Conservation (phyloP, 2,329 filamentous ascomycete genomes). For the Rutstroemia sp. region DNA sequence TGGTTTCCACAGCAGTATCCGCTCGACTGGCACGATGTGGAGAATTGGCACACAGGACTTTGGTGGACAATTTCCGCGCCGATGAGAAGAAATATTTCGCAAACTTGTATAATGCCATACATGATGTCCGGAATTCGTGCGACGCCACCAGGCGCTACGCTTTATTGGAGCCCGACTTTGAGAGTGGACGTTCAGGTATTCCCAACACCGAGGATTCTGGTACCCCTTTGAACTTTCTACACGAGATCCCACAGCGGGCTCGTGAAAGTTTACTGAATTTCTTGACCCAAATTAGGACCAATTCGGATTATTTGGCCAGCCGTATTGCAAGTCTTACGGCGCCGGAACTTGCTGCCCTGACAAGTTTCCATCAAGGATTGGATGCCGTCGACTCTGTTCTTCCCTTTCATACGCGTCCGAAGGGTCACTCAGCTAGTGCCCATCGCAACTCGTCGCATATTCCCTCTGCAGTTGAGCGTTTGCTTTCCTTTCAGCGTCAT, state of each 20-base stretch:
- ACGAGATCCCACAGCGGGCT: conserved; percentile 68
- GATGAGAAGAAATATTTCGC: conserved; percentile 76
- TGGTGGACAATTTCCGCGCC: conserved; percentile 70
- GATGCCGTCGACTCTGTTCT: conserved; percentile 80
- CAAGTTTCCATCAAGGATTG: conserved; percentile 69
- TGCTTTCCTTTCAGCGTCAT: conserved; percentile 82
- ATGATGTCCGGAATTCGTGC: conserved; percentile 72
- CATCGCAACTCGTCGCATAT: conserved; percentile 39
- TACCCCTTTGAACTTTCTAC: conserved; percentile 49
- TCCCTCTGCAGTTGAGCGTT: conserved; percentile 67
- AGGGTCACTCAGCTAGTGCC: conserved; percentile 38
- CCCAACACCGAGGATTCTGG: conserved; percentile 33
- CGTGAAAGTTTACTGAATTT: conserved; percentile 72
- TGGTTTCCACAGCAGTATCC: conserved; percentile 68
- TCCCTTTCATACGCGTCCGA: conserved; percentile 51
- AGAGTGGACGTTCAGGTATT: conserved; percentile 36
- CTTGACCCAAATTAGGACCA: conserved; percentile 72
- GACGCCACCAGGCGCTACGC: conserved; percentile 65
- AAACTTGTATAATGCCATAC: conserved; percentile 66
- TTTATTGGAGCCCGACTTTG: conserved; percentile 64
- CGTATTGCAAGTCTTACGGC: conserved; percentile 70
- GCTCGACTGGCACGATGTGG: conserved; percentile 68
- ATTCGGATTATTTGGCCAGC: conserved; percentile 80
- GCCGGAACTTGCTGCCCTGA: conserved; percentile 69
- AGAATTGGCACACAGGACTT: conserved; percentile 64